Evolutionary conservation across 2,329 filamentous ascomycete genomes (phyloP), one percentile per base, ranked within the genome.

Genomic region (Periconia sp.): DNA sequence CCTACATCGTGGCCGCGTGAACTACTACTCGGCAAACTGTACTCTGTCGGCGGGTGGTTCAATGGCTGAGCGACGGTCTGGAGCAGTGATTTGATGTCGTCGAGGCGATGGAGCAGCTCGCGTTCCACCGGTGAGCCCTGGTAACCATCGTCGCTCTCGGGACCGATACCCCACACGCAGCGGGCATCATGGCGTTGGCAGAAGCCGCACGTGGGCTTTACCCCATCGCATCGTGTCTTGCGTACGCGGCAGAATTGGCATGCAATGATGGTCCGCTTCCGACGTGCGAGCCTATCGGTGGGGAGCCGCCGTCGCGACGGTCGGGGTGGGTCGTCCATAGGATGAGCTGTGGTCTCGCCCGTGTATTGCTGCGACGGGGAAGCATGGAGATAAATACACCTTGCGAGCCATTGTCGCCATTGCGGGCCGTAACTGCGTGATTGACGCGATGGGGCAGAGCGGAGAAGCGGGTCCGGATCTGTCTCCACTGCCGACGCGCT

Each of bases 241-340:
- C 42, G 42, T 9, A 46, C 9, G 2, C 42, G 30, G 24, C 42
- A 46, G 21, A 40, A 46, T 13, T 40, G 30, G 30, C 36, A 46
- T 19, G 36, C 36, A n/a, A 40, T 32, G 16, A 39, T 22, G 5
- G 26, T 31, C 13, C 36, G 42, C 23, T 46, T 46, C 11, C 36
- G 22, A 2, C 31, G 42, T 7, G 36, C 32, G 13, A 46, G 31
- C 15, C 25, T 40, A 8, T 33, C 21, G 22, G 35, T 32, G 4
- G 21, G 18, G 5, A 18, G 15, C 17, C 36, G 35, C 13, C 40
- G 34, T 17, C 40, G 30, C 15, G 30, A 16, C 10, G 30, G 2
- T 4, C 30, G 15, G 19, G 31, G 8, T 5, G 8, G 13, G 28
- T n/a, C 28, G n/a, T 30, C 28, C 28, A 30, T 30, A 8, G 57